Conservation (phyloP, 129 eudicot genomes). For the Saposhnikovia divaricata region DNA sequence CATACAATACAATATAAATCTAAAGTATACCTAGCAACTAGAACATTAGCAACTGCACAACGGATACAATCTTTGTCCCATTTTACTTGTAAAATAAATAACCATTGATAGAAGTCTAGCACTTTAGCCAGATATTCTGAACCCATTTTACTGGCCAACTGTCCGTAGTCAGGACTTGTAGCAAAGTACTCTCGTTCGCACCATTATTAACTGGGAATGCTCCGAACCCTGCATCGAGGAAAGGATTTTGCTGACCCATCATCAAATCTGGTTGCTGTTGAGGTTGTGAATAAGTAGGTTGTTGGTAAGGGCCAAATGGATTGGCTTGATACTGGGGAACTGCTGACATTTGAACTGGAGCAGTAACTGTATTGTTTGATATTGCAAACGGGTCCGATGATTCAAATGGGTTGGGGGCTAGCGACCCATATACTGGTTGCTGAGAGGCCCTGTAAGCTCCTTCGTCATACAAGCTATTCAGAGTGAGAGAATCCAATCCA, state of each 20-base stretch:
- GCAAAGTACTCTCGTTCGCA: too few species aligned
- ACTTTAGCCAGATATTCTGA: too few species aligned
- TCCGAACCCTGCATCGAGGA: slow-evolving; percentile 34
- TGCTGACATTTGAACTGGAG: slow-evolving; percentile 33
- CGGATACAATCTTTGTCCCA: too few species aligned
- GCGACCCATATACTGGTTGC: slow-evolving; percentile 46
- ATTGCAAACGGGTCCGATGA: slow-evolving; percentile 44
- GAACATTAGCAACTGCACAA: too few species aligned
- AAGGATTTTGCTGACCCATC: slow-evolving; percentile 37
- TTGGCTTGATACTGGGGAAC: slow-evolving; percentile 33
- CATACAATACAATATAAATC: too few species aligned
- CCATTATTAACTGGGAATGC: slow-evolving; percentile 28
- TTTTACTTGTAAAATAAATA: too few species aligned
- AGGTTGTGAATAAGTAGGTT: slow-evolving; percentile 31
- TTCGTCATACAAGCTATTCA: slow-evolving; percentile 49
- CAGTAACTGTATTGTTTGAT: slow-evolving; percentile 28
- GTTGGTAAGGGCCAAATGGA: slow-evolving; percentile 42
- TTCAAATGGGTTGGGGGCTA: slow-evolving; percentile 62
- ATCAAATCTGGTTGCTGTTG: slow-evolving; percentile 19
- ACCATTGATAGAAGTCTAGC: too few species aligned
- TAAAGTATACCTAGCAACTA: too few species aligned
- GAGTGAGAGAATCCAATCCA: slow-evolving; percentile 48
- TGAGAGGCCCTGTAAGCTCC: slow-evolving; percentile 49
- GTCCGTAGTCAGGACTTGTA: too few species aligned
- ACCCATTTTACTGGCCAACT: too few species aligned